Percentiles rank a stretch among this genome's conserved stretches.
These are phyloP conservation scores for Scleroderma bovista DNA, from an alignment of 768 basidiomycete genomes.

Conservation along the genomic window DNA sequence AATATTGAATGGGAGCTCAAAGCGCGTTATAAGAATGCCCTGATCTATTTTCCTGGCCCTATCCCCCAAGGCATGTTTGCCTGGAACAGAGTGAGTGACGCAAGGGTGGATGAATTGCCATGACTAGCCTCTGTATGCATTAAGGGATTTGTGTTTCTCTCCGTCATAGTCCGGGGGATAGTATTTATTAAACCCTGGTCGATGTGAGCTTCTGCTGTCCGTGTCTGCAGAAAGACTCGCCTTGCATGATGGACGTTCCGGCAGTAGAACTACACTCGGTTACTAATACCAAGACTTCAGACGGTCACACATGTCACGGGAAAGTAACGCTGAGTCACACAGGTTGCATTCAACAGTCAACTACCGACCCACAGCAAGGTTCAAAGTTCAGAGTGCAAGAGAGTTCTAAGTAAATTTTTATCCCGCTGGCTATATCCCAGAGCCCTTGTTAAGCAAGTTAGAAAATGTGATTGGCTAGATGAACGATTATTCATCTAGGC, in stretches of 20 bases:
- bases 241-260: slow-evolving; percentile 38
- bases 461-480: too few species aligned
- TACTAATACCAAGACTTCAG: too few species aligned
- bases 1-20: slow-evolving; percentile 94
- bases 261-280: too few species aligned
- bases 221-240: slow-evolving; percentile 17
- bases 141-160: slow-evolving; percentile 65
- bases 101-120: background rate
- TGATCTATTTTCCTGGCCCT: slow-evolving; percentile 94
- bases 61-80: slow-evolving; percentile 92
- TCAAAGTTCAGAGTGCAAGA: too few species aligned
- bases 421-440: too few species aligned
- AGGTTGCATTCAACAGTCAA: too few species aligned
- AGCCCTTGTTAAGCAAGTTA: too few species aligned
- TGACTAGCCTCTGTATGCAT: slow-evolving; percentile 58
- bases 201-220: slow-evolving; percentile 4
- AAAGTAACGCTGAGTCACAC: too few species aligned
- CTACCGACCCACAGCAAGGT: too few species aligned
- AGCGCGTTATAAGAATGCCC: slow-evolving; percentile 92
- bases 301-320: too few species aligned
- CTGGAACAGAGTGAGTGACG: slow-evolving; percentile 31
- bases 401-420: too few species aligned
- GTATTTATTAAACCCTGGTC: slow-evolving; percentile 69
- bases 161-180: slow-evolving; percentile 75
- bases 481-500: too few species aligned